Evolutionary conservation across 1,284 basidiomycete genomes (phyloP).

Genomic region (Ceratobasidium sp.): DNA sequence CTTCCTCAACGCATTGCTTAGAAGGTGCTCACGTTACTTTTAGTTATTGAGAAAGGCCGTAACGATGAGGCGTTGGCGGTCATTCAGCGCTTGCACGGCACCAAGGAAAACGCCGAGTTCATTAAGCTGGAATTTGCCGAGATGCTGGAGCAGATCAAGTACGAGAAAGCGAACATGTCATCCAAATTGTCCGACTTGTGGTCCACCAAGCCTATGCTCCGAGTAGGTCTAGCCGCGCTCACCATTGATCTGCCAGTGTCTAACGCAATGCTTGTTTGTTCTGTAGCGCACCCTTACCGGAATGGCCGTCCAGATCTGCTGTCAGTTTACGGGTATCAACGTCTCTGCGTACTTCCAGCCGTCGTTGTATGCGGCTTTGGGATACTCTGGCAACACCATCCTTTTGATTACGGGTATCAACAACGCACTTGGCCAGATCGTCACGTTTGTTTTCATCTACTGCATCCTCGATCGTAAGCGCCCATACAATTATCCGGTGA

Average conservation of each 20-base stretch:
- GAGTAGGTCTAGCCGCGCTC: not conserved
- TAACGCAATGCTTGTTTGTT: constrained; percentile 12
- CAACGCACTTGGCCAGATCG: constrained; percentile 49
- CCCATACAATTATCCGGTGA: not conserved
- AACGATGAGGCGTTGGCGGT: constrained; percentile 47
- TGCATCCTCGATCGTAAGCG: constrained; percentile 40
- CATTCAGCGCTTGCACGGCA: constrained; percentile 47
- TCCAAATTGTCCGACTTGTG: constrained; percentile 41
- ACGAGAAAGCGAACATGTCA: constrained; percentile 41
- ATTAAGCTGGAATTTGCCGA: constrained; percentile 49
- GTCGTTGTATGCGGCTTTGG: constrained; percentile 51
- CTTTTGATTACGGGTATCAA: constrained; percentile 51
- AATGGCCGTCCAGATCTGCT: constrained; percentile 50
- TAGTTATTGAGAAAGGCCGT: constrained; percentile 48
- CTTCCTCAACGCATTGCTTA: not conserved
- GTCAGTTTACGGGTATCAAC: constrained; percentile 53
- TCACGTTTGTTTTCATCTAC: constrained; percentile 51
- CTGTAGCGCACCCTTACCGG: constrained; percentile 48
- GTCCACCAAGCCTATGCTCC: constrained; percentile 43
- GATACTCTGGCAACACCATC: constrained; percentile 47
- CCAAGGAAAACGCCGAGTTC: constrained; percentile 46
- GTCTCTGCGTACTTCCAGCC: constrained; percentile 52
- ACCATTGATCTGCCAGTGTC: no score
- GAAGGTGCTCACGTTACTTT: not conserved
- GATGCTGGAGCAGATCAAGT: constrained; percentile 47